Evolutionary conservation across 2,329 filamentous ascomycete genomes (phyloP).

Genomic region (Anthostomella pinea): DNA sequence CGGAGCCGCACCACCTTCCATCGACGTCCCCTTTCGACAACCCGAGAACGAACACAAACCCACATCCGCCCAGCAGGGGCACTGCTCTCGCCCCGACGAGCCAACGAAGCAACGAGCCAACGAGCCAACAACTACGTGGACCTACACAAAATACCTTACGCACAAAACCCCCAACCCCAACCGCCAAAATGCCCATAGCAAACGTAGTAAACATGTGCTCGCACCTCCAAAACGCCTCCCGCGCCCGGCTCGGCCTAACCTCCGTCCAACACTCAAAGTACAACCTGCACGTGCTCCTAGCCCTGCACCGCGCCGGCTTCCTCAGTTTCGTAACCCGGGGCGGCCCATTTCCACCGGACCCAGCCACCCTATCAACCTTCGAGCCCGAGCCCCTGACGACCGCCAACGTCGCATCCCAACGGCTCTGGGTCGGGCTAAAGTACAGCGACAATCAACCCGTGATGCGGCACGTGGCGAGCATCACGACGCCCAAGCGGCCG

Average conservation of each 20-base stretch:
- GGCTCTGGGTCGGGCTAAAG: slow-evolving; percentile 87
- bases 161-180: neutral
- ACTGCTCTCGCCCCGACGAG: no score
- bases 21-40: no score
- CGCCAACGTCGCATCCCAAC: slow-evolving; percentile 68
- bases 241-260: slow-evolving; percentile 79
- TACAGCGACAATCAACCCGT: slow-evolving; percentile 85
- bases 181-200: slow-evolving; percentile 62
- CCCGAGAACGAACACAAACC: no score
- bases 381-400: slow-evolving; percentile 60
- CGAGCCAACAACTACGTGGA: no score
- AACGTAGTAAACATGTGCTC: slow-evolving; percentile 80
- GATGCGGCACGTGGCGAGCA: slow-evolving; percentile 60
- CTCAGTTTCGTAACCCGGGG: slow-evolving; percentile 74
- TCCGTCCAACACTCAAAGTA: slow-evolving; percentile 78
- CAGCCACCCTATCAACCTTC: slow-evolving; percentile 41
- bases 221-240: slow-evolving; percentile 85
- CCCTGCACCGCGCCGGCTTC: slow-evolving; percentile 80
- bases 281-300: slow-evolving; percentile 72
- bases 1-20: no score
- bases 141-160: slow-evolving; percentile 1
- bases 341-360: slow-evolving; percentile 54
- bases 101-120: no score
- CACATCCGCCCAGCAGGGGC: no score
- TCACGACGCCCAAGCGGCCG: slow-evolving; percentile 72